These are phyloP conservation scores for Suillus placidus DNA, from an alignment of 768 basidiomycete species.

Conservation along the genomic window DNA sequence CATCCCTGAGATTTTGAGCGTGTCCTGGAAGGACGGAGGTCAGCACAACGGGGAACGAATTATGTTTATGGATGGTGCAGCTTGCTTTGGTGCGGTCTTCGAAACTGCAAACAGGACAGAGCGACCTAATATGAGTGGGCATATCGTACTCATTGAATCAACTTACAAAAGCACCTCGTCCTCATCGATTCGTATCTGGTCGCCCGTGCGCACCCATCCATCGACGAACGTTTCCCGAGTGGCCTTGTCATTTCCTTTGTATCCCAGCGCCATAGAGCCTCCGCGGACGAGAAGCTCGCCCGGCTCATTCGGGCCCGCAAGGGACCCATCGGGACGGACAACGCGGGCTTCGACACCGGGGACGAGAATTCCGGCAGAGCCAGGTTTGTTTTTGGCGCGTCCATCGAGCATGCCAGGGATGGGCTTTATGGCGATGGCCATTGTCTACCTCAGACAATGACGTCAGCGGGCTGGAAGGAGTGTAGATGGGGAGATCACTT, in stretches of 20 bases:
- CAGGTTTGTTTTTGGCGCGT: conserved; percentile 35
- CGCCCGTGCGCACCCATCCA: conserved; percentile 75
- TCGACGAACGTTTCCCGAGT: conserved; percentile 59
- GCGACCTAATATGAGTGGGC: not conserved
- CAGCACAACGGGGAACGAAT: conserved; percentile 19
- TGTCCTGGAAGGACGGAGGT: conserved; percentile 48
- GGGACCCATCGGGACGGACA: conserved; percentile 53
- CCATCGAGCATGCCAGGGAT: conserved; percentile 44
- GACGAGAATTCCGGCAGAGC: conserved; percentile 53
- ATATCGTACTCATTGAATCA: not conserved
- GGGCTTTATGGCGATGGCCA: conserved; percentile 47
- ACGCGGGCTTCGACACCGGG: conserved; percentile 62
- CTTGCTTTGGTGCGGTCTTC: conserved; percentile 66
- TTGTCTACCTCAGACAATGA: conserved; percentile 42
- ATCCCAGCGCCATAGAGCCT: conserved; percentile 55
- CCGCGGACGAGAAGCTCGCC: conserved; percentile 64
- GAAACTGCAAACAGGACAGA: conserved; percentile 42
- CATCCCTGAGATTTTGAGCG: conserved; percentile 67
- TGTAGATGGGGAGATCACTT: conserved; percentile 24
- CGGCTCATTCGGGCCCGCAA: conserved; percentile 53
- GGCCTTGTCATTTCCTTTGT: conserved; percentile 67
- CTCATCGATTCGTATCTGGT: conserved; percentile 57
- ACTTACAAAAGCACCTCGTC: conserved; percentile 62
- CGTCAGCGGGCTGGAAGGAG: not conserved
- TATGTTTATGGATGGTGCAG: not conserved